Evolutionary conservation across 371 early-diverging fungal species (phyloP).

Genomic region (Rhizomucor pusillus): DNA sequence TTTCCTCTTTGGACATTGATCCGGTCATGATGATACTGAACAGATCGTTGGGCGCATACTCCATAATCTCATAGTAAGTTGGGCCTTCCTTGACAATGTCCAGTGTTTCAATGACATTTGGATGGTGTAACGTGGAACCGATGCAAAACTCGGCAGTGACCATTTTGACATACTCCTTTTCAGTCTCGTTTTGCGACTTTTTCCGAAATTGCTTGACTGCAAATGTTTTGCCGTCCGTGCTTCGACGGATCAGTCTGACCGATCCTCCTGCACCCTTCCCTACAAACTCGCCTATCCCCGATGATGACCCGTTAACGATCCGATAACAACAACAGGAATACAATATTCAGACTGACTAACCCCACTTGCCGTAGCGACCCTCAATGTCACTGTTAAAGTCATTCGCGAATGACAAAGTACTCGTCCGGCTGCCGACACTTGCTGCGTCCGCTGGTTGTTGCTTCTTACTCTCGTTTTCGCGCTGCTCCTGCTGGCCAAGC

Average conservation of each 20-base stretch:
- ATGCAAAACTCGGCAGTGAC: slow-evolving; percentile 85
- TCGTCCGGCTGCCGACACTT: not conserved
- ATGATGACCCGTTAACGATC: not conserved
- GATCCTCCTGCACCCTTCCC: slow-evolving; percentile 70
- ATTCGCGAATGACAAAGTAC: slow-evolving; percentile 22
- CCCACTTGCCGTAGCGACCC: slow-evolving; percentile 28
- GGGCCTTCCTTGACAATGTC: slow-evolving; percentile 70
- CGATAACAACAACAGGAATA: not conserved
- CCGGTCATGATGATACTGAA: slow-evolving; percentile 68
- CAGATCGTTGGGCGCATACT: slow-evolving; percentile 74
- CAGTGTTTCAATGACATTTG: slow-evolving; percentile 79
- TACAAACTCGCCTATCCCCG: slow-evolving; percentile 26
- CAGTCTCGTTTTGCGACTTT: slow-evolving; percentile 57
- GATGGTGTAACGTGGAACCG: slow-evolving; percentile 72
- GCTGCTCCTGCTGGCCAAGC: slow-evolving; percentile 2
- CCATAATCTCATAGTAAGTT: slow-evolving; percentile 72
- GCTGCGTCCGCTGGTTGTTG: not conserved
- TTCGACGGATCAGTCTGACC: slow-evolving; percentile 52
- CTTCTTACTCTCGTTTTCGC: not conserved
- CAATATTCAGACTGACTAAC: slow-evolving; percentile 15
- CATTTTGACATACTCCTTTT: slow-evolving; percentile 77
- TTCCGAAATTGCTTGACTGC: slow-evolving; percentile 83
- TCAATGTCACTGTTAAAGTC: slow-evolving; percentile 25
- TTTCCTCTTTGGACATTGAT: slow-evolving; percentile 54
- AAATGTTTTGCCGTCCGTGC: slow-evolving; percentile 54